Conservation (phyloP, 2,329 filamentous ascomycete genomes). For the Colletotrichum phormii region DNA sequence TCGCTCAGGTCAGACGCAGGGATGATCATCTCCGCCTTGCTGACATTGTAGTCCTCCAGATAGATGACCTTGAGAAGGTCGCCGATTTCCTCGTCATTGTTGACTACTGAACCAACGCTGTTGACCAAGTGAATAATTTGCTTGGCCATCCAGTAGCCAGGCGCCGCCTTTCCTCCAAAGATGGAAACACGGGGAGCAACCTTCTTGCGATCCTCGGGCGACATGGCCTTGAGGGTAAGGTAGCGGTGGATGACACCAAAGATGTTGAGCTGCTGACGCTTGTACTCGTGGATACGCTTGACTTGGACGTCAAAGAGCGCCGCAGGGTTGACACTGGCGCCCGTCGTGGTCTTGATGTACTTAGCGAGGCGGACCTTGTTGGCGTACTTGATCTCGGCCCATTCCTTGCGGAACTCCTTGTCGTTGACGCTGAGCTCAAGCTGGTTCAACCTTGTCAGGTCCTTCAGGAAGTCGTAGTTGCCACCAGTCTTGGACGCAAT, state of each 20-base stretch:
- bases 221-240: conserved; percentile 87
- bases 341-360: conserved; percentile 86
- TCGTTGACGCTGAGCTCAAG: conserved; percentile 88
- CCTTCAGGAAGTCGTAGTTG: conserved; percentile 86
- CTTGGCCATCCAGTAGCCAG: conserved; percentile 99
- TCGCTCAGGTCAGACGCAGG: conserved; percentile 97
- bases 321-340: conserved; percentile 85
- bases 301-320: conserved; percentile 97
- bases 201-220: conserved; percentile 86
- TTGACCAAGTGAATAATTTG: conserved; percentile 98
- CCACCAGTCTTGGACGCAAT: conserved; percentile 93
- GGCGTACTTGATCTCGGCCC: conserved; percentile 94
- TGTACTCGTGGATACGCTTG: conserved; percentile 99
- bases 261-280: conserved; percentile 98
- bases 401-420: conserved; percentile 91
- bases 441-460: conserved; percentile 87
- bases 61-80: conserved; percentile 98
- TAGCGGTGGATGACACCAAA: conserved; percentile 98
- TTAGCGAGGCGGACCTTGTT: conserved; percentile 95
- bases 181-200: conserved; percentile 89
- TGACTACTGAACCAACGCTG: conserved; percentile 88
- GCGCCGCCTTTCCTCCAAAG: conserved; percentile 97
- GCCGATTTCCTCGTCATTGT: conserved; percentile 91
- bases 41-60: conserved; percentile 98
- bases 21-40: conserved; percentile 96